Percentiles rank a stretch among this genome's conserved stretches.
Conservation (phyloP, 352 stramenopile genomes). For the Phytophthora vignae region DNA sequence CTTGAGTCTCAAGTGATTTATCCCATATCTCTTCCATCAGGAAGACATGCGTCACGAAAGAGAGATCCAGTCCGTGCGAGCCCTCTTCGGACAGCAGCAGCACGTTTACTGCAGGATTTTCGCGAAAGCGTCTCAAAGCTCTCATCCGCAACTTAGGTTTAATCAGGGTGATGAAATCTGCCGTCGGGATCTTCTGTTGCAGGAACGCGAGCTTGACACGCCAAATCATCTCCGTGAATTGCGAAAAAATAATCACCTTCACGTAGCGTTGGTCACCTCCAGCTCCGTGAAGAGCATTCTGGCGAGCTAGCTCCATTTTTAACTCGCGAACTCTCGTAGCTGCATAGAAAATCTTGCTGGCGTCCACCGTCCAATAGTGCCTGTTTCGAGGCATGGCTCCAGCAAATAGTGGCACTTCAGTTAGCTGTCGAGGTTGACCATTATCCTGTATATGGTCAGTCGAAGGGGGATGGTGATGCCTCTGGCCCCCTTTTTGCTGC, state of each 20-base stretch:
- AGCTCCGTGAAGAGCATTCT: not conserved
- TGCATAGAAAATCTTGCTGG: conserved; percentile 72
- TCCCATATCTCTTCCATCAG: conserved; percentile 96
- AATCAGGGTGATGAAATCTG: conserved; percentile 59
- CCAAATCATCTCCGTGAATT: conserved; percentile 78
- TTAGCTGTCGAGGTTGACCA: not conserved
- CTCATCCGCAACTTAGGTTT: conserved; percentile 45
- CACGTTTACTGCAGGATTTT: conserved; percentile 76
- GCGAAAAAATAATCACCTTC: conserved; percentile 80
- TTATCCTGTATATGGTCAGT: not conserved
- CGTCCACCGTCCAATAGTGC: conserved; percentile 40
- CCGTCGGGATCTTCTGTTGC: conserved; percentile 58
- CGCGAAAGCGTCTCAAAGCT: conserved; percentile 52
- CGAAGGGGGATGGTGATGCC: not conserved
- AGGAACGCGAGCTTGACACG: conserved; percentile 61
- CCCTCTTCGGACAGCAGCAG: conserved; percentile 94
- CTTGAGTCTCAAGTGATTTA: conserved; percentile 93
- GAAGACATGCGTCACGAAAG: conserved; percentile 98
- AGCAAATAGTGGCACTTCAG: not conserved
- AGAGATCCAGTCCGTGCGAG: conserved; percentile 95
- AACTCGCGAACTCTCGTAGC: conserved; percentile 58
- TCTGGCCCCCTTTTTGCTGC: not conserved
- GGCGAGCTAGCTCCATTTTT: conserved; percentile 41
- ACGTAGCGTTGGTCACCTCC: conserved; percentile 29
- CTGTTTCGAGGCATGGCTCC: conserved; percentile 10